Percentiles rank a stretch among this genome's conserved stretches.
Evolutionary conservation across 2,329 filamentous ascomycete species (phyloP).

Genomic region (Aspergillus terreus): DNA sequence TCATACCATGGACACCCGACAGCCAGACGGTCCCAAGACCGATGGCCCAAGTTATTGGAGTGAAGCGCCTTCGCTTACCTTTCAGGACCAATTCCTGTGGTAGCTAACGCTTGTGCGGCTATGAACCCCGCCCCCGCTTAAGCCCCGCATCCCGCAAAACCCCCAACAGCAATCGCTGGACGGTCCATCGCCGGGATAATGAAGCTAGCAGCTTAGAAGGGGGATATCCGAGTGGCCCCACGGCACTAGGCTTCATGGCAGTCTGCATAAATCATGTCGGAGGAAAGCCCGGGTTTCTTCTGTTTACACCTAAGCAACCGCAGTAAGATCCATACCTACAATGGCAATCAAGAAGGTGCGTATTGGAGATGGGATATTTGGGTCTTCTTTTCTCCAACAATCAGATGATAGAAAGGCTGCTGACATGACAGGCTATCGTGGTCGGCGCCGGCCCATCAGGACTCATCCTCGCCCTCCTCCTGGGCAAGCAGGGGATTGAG

Average conservation of each 20-base stretch:
- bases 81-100: constrained; percentile 34
- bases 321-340: neutral
- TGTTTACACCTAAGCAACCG: neutral
- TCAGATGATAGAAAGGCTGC: neutral
- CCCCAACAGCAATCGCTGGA: too few relatives aligned
- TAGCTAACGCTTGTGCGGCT: constrained; percentile 9
- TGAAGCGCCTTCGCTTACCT: constrained; percentile 27
- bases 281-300: neutral
- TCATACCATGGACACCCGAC: neutral
- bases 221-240: neutral
- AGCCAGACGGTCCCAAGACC: neutral
- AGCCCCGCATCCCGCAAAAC: neutral
- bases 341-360: constrained; percentile 17
- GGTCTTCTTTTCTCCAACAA: neutral
- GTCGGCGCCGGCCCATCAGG: constrained; percentile 33
- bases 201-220: neutral
- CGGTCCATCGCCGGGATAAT: too few relatives aligned
- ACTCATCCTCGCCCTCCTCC: constrained; percentile 27
- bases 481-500: constrained; percentile 29
- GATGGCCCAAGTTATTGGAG: constrained; percentile 23
- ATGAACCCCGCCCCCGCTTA: neutral
- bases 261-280: neutral
- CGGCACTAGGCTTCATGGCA: neutral
- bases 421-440: constrained; percentile 21
- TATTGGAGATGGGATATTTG: neutral